A percentile compares a stretch with the other conserved stretches of the same genome.
Evolutionary conservation across 129 eudicot species (phyloP).

Genomic region (Flaveria trinervia): DNA sequence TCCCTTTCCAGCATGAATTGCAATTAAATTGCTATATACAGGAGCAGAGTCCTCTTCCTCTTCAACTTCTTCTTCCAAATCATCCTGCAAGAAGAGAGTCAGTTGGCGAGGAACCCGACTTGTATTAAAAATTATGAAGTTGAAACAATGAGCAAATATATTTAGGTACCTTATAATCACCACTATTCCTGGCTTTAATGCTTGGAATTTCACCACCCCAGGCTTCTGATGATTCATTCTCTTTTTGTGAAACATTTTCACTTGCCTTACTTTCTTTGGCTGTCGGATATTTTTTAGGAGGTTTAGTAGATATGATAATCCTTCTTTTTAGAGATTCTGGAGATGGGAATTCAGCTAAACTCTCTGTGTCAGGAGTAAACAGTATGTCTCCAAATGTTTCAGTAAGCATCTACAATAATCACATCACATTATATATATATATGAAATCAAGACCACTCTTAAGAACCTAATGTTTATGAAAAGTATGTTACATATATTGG

Average conservation of each 20-base stretch:
- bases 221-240: conserved; percentile 51
- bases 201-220: conserved; percentile 76
- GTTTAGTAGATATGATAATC: conserved; percentile 87
- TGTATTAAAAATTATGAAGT: not conserved
- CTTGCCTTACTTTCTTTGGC: conserved; percentile 43
- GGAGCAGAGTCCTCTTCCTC: conserved; percentile 55
- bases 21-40: conserved; percentile 73
- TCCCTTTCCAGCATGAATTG: conserved; percentile 97
- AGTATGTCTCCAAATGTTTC: conserved; percentile 86
- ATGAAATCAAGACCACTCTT: conserved; percentile 10
- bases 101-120: conserved; percentile 18
- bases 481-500: not conserved
- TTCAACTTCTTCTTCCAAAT: conserved; percentile 49
- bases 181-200: conserved; percentile 31
- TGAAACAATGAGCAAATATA: not conserved
- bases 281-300: conserved; percentile 79
- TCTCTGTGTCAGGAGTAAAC: conserved; percentile 58
- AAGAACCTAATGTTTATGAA: not conserved
- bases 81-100: conserved; percentile 43
- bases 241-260: conserved; percentile 40
- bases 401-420: conserved; percentile 65
- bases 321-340: conserved; percentile 61
- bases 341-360: conserved; percentile 72
- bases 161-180: conserved; percentile 48
- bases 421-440: conserved; percentile 8